Percentiles rank a stretch among this genome's conserved stretches.
Evolutionary conservation across 345 rosid genomes (phyloP).

Genomic region (Gossypioides kirkii): DNA sequence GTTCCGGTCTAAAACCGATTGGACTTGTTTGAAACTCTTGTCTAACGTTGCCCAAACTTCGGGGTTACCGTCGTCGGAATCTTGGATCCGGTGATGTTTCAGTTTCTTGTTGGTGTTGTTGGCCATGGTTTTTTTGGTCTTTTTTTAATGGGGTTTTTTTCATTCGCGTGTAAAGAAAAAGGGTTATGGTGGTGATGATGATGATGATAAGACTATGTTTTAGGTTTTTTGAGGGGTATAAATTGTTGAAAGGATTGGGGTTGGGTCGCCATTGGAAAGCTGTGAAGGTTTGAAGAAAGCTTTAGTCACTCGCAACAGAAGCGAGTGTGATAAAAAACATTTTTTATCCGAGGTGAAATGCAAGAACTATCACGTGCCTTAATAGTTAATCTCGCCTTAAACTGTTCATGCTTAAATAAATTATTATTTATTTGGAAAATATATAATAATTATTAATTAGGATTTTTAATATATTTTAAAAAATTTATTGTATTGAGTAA

Average conservation of each 20-base stretch:
- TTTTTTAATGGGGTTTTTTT: conserved; percentile 6
- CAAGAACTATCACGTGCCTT: neutral
- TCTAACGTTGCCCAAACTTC: conserved; percentile 55
- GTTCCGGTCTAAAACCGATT: conserved; percentile 80
- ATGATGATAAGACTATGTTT: no score
- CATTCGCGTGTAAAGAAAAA: conserved; percentile 1
- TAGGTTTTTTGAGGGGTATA: neutral
- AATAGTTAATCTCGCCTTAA: neutral
- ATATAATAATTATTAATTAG: no score
- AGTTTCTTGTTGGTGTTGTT: conserved; percentile 2
- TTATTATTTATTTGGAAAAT: no score
- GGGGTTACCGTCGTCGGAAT: conserved; percentile 41
- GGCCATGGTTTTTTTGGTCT: conserved; percentile 21
- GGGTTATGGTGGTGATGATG: neutral
- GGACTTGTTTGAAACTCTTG: conserved; percentile 57
- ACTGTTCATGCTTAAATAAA: no score
- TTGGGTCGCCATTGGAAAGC: neutral
- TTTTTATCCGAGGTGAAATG: neutral
- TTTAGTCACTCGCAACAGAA: neutral
- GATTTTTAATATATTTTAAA: neutral
- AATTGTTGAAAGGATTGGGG: neutral
- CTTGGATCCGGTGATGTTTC: conserved; percentile 24
- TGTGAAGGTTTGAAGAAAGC: neutral
- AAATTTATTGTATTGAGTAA: no score
- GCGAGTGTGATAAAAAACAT: neutral